These are phyloP conservation scores for Xylaria sp. DNA, from an alignment of 2,329 filamentous ascomycete species.

Conservation along the genomic window DNA sequence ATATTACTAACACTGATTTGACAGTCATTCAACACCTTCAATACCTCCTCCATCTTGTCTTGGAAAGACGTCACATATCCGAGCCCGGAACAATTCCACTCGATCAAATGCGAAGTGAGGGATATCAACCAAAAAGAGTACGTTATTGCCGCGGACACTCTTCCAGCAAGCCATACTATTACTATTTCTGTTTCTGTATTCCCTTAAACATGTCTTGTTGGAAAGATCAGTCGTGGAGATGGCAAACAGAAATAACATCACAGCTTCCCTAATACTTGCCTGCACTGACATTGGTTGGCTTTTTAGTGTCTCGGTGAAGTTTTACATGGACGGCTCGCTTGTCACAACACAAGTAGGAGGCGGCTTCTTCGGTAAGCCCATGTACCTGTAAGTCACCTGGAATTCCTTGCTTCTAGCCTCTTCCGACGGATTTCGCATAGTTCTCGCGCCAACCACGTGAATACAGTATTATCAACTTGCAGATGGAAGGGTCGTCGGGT, in stretches of 20 bases:
- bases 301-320: slow-evolving; percentile 59
- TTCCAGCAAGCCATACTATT: background rate
- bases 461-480: slow-evolving; percentile 56
- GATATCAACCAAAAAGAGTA: slow-evolving; percentile 62
- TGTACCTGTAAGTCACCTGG: slow-evolving; percentile 53
- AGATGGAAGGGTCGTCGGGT: slow-evolving; percentile 60
- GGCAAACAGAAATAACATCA: background rate
- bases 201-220: background rate
- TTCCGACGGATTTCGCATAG: background rate
- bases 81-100: slow-evolving; percentile 59
- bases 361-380: slow-evolving; percentile 59
- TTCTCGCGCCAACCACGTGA: slow-evolving; percentile 14
- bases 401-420: too few relatives aligned
- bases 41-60: slow-evolving; percentile 55
- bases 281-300: slow-evolving; percentile 5
- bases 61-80: slow-evolving; percentile 62
- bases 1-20: slow-evolving; percentile 2
- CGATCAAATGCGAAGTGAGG: slow-evolving; percentile 61
- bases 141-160: background rate
- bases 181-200: background rate
- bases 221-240: background rate
- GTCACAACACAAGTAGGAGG: slow-evolving; percentile 62
- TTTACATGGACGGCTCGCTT: slow-evolving; percentile 63
- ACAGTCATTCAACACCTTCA: slow-evolving; percentile 62
- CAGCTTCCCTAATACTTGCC: background rate